Evolutionary conservation across 1,139 yeast species (phyloP).

Genomic region (Casaregolazyma lundiana): DNA sequence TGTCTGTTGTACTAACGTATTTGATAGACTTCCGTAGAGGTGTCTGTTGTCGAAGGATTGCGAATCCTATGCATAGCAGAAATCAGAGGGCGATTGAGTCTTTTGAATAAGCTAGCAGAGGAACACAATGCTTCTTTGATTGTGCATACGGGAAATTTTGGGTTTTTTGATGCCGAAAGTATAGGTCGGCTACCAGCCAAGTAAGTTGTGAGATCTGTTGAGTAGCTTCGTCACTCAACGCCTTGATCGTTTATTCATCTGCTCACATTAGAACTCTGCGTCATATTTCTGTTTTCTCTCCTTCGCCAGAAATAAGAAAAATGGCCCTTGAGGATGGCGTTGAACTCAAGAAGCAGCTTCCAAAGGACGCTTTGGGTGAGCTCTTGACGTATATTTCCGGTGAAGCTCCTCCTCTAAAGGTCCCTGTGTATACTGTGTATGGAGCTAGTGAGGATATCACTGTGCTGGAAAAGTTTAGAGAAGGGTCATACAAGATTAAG

Average conservation of each 20-base stretch:
- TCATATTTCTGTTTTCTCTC: conserved; percentile 67
- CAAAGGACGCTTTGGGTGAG: conserved; percentile 47
- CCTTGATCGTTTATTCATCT: no score
- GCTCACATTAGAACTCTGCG: conserved; percentile 35
- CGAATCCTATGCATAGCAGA: conserved; percentile 54
- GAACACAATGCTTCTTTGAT: conserved; percentile 47
- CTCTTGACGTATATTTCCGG: conserved; percentile 51
- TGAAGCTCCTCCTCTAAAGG: conserved; percentile 38
- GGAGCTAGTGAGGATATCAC: conserved; percentile 74
- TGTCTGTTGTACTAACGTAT: neutral
- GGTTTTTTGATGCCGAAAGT: conserved; percentile 62
- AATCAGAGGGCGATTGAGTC: conserved; percentile 47
- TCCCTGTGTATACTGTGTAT: conserved; percentile 71
- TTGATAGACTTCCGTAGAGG: neutral
- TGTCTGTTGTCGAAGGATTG: conserved; percentile 28
- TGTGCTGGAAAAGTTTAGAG: conserved; percentile 57
- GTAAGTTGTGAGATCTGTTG: conserved; percentile 17
- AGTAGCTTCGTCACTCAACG: no score
- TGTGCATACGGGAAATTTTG: conserved; percentile 76
- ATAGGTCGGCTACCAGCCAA: conserved; percentile 43
- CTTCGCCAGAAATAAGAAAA: conserved; percentile 46
- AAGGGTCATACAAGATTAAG: conserved; percentile 48
- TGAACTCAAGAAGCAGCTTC: conserved; percentile 37
- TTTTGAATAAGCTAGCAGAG: conserved; percentile 45
- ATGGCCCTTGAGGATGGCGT: conserved; percentile 38